These are phyloP conservation scores for Cladosporium sp. DNA, from an alignment of 2,329 filamentous ascomycete species.

Conservation along the genomic window DNA sequence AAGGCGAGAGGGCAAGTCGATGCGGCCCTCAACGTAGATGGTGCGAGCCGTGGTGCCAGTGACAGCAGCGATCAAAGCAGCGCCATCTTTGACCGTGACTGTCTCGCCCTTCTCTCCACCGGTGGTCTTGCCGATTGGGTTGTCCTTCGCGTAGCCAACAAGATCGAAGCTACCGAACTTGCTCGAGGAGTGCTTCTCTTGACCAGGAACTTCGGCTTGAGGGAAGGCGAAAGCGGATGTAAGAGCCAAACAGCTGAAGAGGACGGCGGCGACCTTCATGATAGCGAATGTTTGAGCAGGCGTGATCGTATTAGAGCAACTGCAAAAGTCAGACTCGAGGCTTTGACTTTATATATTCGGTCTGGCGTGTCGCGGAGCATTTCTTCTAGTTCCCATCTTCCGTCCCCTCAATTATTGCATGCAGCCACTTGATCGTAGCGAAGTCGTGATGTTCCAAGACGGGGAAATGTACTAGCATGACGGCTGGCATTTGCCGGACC, in stretches of 20 bases:
- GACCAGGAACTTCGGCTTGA: conserved; percentile 3
- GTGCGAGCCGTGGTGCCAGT: conserved; percentile 44
- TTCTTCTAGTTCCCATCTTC: neutral
- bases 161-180: conserved; percentile 22
- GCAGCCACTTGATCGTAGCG: neutral
- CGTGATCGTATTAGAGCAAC: neutral
- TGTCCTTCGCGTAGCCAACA: conserved; percentile 30
- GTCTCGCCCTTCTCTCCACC: conserved; percentile 43
- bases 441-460: neutral
- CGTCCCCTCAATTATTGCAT: neutral
- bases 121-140: conserved; percentile 38
- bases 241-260: conserved; percentile 22
- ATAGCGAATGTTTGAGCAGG: neutral
- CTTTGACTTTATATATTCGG: conserved; percentile 4
- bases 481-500: neutral
- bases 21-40: conserved; percentile 49
- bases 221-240: conserved; percentile 18
- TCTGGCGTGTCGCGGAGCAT: neutral
- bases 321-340: neutral
- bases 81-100: conserved; percentile 40
- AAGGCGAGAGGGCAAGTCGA: conserved; percentile 47
- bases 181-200: conserved; percentile 21
- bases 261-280: conserved; percentile 23
- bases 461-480: conserved; percentile 11
- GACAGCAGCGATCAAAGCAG: conserved; percentile 49